Base-by-base conservation (phyloP, 108 stramenopile genomes). In the Stephanodiscus minutulus region DNA sequence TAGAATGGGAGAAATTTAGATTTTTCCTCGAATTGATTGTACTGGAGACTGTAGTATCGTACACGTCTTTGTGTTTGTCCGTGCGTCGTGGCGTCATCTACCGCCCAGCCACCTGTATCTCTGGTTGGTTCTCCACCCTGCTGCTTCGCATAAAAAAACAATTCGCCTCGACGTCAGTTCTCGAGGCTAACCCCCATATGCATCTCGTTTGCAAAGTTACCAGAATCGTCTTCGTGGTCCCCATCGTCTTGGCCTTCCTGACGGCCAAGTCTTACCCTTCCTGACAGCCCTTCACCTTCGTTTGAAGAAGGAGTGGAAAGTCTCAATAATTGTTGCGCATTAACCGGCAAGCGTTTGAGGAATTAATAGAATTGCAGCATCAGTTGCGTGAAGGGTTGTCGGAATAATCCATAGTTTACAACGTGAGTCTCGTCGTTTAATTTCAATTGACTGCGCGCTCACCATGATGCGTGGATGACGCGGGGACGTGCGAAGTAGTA, bases 181-280 rank as follows among this genome's bases (percentile, higher is more conserved):
- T 53, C 68, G 68, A 69, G 68, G 68, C 68, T 69, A 55, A 24
- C 22, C 20, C 41, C 20, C 60, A 31, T 59, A 70, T 70, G 70
- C 70, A 47, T 47, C 46, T 70, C 41, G 70, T 44, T 59, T n/a
- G 18, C 62, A 36, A 27, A 1, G 50, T 65, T 48, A 25, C 46
- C 27, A 46, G 41, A 62, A 73, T 82, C 25, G 66, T 88, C 47
- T 86, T 83, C 77, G 70, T 82, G 25, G 46, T 86, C 28, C 86
- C 88, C 28, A 77, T 83, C 47, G 35, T 77, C 84, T 81, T 89
- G 85, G 88, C 85, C 66, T 82, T 76, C 25, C 69, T 72, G 36
- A 49, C 83, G 49, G 86, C 83, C 81, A 79, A 83, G 78, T 60
- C 49, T 43, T 82, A 72, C 57, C 62, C 82, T 73, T 79, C 78